Evolutionary conservation across 2,329 filamentous ascomycete genomes (phyloP), one percentile per base, ranked within the genome.

Genomic region (Macrophomina phaseolina): DNA sequence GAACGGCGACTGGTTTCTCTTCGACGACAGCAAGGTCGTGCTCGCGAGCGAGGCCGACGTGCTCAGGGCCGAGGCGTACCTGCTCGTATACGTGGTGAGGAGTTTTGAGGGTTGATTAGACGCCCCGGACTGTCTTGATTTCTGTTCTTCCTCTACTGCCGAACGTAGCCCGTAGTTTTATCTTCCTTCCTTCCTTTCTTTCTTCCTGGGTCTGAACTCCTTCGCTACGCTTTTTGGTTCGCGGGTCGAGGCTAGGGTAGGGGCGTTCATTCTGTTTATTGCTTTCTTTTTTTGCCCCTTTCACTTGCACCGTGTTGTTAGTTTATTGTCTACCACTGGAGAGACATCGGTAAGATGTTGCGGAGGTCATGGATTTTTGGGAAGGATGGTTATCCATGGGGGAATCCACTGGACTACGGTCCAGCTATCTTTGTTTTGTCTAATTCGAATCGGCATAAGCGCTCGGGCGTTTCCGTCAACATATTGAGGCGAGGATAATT

Each of bases 1-100:
- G 67, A 91, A 90, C 4, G 90, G 92, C 65, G 75, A 97, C 86
- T 98, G 94, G 94, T 97, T 97, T 78, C 89, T 92, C 65, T 97
- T 97, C 80, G 96, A 98, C 74, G 94, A 98, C 76, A 94, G 95
- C 77, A 93, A 93, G 76, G 94, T 98, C 30, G 92, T 94, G 68
- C 76, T 94, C 66, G 94, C 92, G 2, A 88, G 88, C 55, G 90
- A 95, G 75, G 91, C 91, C 5, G 92, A 97, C 68, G 94, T 98
- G 3, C 84, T 98, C 49, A 87, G 86, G 36, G 92, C 92, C 14
- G 90, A 97, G 77, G 93, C 94, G 0, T 98, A 97, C 78, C 83
- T 98, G 67, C 82, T 98, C 64, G 97, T 97, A 77, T 98, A 98
- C 68, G 77, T 79, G 72, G 71, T 63, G 23, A 45, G 60, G 52